Evolutionary conservation across 2,329 filamentous ascomycete species (phyloP), one percentile per base, ranked within the genome.

Genomic region (Ilyonectria destructans): DNA sequence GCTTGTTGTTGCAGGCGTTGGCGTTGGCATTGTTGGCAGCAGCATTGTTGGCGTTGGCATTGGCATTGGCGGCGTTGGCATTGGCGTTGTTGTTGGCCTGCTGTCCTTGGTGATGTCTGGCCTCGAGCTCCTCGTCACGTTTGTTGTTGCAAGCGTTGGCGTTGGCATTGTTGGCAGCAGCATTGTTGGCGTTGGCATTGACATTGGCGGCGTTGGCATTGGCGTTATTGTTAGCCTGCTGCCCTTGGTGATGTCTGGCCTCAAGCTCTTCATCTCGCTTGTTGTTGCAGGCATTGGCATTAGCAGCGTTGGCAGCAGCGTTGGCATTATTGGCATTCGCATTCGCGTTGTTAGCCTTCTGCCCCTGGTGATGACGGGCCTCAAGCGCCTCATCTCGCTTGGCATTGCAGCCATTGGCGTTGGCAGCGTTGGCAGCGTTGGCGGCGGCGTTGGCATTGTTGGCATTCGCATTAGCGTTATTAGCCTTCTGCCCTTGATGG

Each of bases 1-100:
- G 56, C 21, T 65, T 65, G 51, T 65, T 59, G 37, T 62, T 58
- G 13, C 55, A 23, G 7, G 33, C 35, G 26, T 58, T 64, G 1
- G 31, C 33, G 12, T 15, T 65, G 21, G 2, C 40, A 17, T 60
- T 52, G 31, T n/a, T n/a, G n/a, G n/a, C n/a, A n/a, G 57, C 58
- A 4, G 23, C 23, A 19, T 60, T 60, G 26, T 60, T 60, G 4
- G 21, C 46, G 21, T 60, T 62, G 3, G 40, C 43, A 15, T 57
- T 62, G 6, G 52, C 43, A 21, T 46, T 48, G 19, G 43, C 29
- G n/a, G 40, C 43, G 19, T 57, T 62, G 6, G 52, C 43, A 21
- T 46, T 48, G 19, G 43, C 29, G n/a, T 37, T 21, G 6, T 33
- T 26, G 21, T 37, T 29, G 12, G 37, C 23, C 37, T 57, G 40